phyloP scores from a whole-genome alignment of 192 early-diverging fungal species.

The Linnemannia zychae region DNA sequence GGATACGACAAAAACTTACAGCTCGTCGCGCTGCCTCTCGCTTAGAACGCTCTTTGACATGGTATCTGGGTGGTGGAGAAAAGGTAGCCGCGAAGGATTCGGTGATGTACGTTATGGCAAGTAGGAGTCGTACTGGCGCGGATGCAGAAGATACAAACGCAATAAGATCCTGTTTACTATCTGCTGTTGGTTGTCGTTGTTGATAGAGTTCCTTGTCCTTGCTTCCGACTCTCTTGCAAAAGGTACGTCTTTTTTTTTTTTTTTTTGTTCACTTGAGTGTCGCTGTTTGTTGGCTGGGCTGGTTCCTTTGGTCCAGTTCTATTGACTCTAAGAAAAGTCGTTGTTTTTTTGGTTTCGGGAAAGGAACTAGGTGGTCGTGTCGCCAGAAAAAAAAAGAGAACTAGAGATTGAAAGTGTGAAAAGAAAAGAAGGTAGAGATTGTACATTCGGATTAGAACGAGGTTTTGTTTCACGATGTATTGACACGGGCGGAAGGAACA shows the following conservation, averaged over 20 bases:
- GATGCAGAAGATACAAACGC: background rate
- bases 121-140: background rate
- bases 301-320: background rate
- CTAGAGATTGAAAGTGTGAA: slow-evolving; percentile 9
- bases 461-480: slow-evolving; percentile 3
- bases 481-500: slow-evolving; percentile 2
- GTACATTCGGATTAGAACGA: background rate
- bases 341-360: background rate
- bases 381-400: background rate
- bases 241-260: background rate
- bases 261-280: background rate
- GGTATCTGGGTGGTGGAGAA: background rate
- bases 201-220: background rate
- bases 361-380: background rate
- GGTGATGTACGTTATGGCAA: background rate
- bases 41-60: slow-evolving; percentile 68
- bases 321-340: background rate
- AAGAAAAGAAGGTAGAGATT: background rate
- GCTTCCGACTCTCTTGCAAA: background rate
- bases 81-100: background rate
- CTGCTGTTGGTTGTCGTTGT: background rate
- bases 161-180: background rate
- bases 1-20: slow-evolving; percentile 61
- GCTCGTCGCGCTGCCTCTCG: slow-evolving; percentile 81
- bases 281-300: background rate